These are phyloP conservation scores for Dianthus caryophyllus DNA, from an alignment of 148 eudicot genomes.

Conservation along the genomic window DNA sequence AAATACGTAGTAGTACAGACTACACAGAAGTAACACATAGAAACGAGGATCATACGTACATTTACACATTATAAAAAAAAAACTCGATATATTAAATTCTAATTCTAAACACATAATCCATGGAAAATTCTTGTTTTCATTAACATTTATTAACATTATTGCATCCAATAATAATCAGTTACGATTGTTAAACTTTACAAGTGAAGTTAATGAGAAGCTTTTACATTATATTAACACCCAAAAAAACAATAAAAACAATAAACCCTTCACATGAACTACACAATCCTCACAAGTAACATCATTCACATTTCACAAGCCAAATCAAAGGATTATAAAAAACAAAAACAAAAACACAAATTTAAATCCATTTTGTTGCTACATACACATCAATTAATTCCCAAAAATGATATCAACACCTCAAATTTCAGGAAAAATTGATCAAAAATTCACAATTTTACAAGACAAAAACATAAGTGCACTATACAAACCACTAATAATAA, in stretches of 20 bases:
- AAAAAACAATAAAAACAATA: background rate
- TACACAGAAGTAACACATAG: too few relatives aligned
- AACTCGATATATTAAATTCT: too few relatives aligned
- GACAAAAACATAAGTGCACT: conserved; percentile 12
- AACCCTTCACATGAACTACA: conserved; percentile 16
- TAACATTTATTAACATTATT: conserved; percentile 24
- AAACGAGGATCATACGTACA: too few relatives aligned
- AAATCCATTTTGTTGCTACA: background rate
- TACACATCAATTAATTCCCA: background rate
- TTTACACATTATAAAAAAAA: too few relatives aligned
- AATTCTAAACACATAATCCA: background rate
- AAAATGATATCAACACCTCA: conserved; percentile 24
- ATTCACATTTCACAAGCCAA: background rate
- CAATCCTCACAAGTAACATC: conserved; percentile 9
- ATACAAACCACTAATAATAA: conserved; percentile 29
- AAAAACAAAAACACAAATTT: background rate
- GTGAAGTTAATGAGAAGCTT: conserved; percentile 5
- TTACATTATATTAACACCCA: background rate
- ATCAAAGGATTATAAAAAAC: background rate
- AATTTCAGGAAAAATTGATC: conserved; percentile 7
- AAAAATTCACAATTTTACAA: conserved; percentile 19
- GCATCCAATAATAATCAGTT: background rate
- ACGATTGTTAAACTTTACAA: background rate
- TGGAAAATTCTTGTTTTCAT: conserved; percentile 3
- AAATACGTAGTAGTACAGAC: too few relatives aligned